These are phyloP conservation scores for Tylopilus subfusipes DNA, from an alignment of 768 basidiomycete genomes.

Conservation along the genomic window DNA sequence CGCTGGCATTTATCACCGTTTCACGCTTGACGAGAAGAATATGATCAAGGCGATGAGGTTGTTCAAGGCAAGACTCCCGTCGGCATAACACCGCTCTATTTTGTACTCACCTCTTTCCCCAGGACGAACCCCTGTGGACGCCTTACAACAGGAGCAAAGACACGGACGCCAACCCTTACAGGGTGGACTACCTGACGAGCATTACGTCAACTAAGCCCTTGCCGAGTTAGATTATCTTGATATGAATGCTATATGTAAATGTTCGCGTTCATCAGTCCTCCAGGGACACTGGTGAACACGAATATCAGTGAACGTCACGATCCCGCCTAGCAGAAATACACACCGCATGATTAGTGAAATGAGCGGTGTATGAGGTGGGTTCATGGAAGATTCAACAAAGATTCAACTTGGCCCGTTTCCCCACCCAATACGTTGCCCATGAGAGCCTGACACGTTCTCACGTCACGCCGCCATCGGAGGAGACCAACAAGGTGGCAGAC, in stretches of 20 bases:
- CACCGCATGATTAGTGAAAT: neutral
- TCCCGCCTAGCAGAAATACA: no score
- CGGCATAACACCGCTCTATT: neutral
- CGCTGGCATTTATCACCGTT: conserved; percentile 91
- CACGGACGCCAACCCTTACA: conserved; percentile 63
- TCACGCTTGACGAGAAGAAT: conserved; percentile 80
- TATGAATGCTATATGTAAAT: neutral
- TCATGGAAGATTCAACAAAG: no score
- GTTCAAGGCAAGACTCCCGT: conserved; percentile 60
- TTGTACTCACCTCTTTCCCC: neutral
- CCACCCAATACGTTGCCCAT: no score
- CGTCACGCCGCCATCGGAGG: no score
- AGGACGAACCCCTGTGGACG: conserved; percentile 93
- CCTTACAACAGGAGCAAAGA: conserved; percentile 62
- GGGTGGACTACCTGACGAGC: conserved; percentile 56
- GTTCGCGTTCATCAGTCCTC: neutral
- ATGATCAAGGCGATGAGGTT: conserved; percentile 74
- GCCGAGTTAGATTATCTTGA: neutral
- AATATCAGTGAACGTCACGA: neutral
- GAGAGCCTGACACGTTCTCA: no score
- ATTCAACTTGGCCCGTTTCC: no score
- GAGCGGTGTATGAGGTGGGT: no score
- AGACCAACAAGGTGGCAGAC: no score
- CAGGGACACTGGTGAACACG: neutral
- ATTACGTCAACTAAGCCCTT: conserved; percentile 36